Conservation (phyloP, 805 yeast species). For the Kodamaea laetipori region DNA sequence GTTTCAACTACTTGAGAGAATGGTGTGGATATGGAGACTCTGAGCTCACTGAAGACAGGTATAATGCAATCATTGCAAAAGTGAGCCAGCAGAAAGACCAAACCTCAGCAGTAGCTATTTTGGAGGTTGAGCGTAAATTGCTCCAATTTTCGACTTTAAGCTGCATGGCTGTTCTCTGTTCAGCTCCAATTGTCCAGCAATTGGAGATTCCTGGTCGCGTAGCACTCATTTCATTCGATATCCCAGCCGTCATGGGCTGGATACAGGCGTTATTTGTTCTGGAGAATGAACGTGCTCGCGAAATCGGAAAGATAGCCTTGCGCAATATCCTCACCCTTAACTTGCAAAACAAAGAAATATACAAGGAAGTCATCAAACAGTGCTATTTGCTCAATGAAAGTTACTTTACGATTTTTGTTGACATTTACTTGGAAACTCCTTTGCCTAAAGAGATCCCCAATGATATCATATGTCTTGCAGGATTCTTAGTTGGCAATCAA, state of each 20-base stretch:
- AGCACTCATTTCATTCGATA: conserved; percentile 61
- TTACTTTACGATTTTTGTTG: conserved; percentile 73
- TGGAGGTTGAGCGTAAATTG: conserved; percentile 76
- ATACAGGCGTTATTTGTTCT: conserved; percentile 69
- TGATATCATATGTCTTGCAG: conserved; percentile 71
- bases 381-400: conserved; percentile 61
- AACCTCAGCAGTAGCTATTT: conserved; percentile 63
- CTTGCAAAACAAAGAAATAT: conserved; percentile 51
- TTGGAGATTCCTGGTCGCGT: conserved; percentile 43
- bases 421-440: conserved; percentile 53
- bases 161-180: conserved; percentile 80
- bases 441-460: conserved; percentile 36
- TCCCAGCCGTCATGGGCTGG: conserved; percentile 73
- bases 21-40: conserved; percentile 93
- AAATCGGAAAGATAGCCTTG: conserved; percentile 70
- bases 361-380: conserved; percentile 63
- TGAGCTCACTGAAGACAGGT: conserved; percentile 66
- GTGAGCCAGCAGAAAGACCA: conserved; percentile 41
- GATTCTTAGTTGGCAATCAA: conserved; percentile 78
- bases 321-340: conserved; percentile 66
- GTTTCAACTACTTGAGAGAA: conserved; percentile 80
- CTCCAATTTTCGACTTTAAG: conserved; percentile 72
- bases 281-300: conserved; percentile 56
- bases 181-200: conserved; percentile 64
- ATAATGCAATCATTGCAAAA: conserved; percentile 53